Conservation (phyloP, 2,329 filamentous ascomycete genomes). For the Pseudocercospora cruenta region DNA sequence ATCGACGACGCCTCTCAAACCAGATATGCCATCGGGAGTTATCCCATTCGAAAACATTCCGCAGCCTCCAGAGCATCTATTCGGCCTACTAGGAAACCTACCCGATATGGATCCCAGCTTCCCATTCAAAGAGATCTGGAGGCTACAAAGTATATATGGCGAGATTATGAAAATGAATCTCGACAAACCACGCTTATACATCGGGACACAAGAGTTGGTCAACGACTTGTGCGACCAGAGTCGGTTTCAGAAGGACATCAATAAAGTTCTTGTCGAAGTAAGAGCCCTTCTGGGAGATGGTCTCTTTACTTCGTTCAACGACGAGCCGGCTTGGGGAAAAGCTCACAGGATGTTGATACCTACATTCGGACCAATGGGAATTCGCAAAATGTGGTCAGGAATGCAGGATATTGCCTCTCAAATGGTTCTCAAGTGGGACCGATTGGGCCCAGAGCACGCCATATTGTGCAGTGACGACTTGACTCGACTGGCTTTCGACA, state of each 20-base stretch:
- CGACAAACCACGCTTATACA: conserved; percentile 20
- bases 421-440: conserved; percentile 69
- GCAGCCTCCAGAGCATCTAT: conserved; percentile 28
- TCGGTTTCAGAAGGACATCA: conserved; percentile 61
- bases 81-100: conserved; percentile 24
- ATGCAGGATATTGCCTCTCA: conserved; percentile 61
- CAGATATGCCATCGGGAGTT: not conserved
- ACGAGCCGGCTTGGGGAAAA: conserved; percentile 45
- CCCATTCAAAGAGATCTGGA: conserved; percentile 16
- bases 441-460: conserved; percentile 54
- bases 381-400: conserved; percentile 16
- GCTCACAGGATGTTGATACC: conserved; percentile 52
- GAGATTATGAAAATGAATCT: conserved; percentile 28
- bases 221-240: conserved; percentile 45
- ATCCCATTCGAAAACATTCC: conserved; percentile 14
- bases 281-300: conserved; percentile 57
- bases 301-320: conserved; percentile 45
- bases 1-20: not conserved
- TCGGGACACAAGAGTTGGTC: conserved; percentile 35
- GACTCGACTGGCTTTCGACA: conserved; percentile 70
- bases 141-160: conserved; percentile 29
- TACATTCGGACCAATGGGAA: conserved; percentile 44
- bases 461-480: conserved; percentile 69
- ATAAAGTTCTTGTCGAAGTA: conserved; percentile 57
- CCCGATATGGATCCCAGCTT: conserved; percentile 26